Conservation (phyloP, 2,329 filamentous ascomycete genomes). For the Didymella sp. region DNA sequence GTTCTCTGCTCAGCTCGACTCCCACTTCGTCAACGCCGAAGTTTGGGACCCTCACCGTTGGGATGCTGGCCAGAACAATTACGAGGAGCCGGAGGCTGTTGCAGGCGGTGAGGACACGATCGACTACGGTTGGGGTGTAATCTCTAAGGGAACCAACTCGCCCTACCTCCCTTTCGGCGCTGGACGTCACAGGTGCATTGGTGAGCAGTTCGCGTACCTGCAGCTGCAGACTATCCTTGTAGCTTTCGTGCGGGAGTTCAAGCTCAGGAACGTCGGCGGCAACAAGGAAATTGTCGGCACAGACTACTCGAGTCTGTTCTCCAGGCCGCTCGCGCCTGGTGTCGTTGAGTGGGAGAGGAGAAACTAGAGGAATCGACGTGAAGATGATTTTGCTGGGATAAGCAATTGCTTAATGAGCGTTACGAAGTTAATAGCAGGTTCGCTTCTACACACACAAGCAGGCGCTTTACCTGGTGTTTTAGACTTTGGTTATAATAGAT, state of each 20-base stretch:
- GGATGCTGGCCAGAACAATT: constrained; percentile 66
- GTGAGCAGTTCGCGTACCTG: constrained; percentile 94
- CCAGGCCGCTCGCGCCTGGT: constrained; percentile 53
- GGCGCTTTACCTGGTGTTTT: constrained; percentile 12
- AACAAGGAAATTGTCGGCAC: constrained; percentile 71
- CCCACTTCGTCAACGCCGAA: constrained; percentile 82
- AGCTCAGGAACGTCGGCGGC: constrained; percentile 78
- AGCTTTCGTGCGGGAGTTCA: constrained; percentile 78
- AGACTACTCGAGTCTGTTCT: constrained; percentile 65
- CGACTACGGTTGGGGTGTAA: constrained; percentile 92
- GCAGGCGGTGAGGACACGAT: constrained; percentile 74
- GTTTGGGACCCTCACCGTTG: constrained; percentile 92
- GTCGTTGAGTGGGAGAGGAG: constrained; percentile 78
- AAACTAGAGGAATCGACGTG: constrained; percentile 42
- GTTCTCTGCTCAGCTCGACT: constrained; percentile 73
- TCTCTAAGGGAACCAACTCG: constrained; percentile 87
- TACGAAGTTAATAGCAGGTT: constrained; percentile 27
- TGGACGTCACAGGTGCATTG: constrained; percentile 91
- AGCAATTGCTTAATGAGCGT: constrained; percentile 20
- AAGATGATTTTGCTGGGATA: constrained; percentile 15
- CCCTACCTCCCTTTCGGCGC: constrained; percentile 95
- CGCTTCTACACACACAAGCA: constrained; percentile 18
- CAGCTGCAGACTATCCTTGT: constrained; percentile 87
- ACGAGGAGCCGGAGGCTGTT: constrained; percentile 52
- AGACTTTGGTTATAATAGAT: constrained; percentile 19